Evolutionary conservation across 495 filamentous ascomycete species (phyloP).

Genomic region (Neurospora pannonica): DNA sequence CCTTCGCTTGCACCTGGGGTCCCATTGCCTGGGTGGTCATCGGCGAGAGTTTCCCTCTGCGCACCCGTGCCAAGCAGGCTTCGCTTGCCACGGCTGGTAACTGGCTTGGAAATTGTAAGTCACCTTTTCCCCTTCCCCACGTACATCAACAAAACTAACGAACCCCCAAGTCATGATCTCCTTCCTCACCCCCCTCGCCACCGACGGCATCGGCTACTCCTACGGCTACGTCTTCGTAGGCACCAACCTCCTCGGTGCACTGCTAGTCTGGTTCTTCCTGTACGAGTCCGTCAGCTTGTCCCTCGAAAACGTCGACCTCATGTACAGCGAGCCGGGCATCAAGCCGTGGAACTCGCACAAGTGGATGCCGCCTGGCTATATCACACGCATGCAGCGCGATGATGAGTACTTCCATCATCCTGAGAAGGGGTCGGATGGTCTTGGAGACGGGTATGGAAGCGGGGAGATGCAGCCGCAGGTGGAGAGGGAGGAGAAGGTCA

Average conservation of each 20-base stretch:
- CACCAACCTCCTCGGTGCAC: constrained; percentile 53
- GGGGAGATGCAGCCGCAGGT: background rate
- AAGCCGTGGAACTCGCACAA: constrained; percentile 54
- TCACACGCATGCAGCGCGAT: constrained; percentile 19
- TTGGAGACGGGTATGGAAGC: background rate
- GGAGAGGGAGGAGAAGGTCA: background rate
- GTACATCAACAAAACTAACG: background rate
- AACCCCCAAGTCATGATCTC: constrained; percentile 52
- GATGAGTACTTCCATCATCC: constrained; percentile 7
- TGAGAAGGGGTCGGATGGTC: constrained; percentile 1
- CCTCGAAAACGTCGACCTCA: constrained; percentile 66
- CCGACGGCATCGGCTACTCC: constrained; percentile 54
- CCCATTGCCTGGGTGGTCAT: constrained; percentile 71
- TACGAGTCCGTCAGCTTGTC: constrained; percentile 59
- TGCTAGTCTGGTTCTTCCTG: constrained; percentile 70
- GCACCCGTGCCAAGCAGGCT: constrained; percentile 62
- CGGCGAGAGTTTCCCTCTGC: constrained; percentile 65
- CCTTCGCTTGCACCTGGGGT: constrained; percentile 63
- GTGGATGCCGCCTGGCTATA: constrained; percentile 47
- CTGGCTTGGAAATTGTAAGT: constrained; percentile 65
- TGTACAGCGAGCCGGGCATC: constrained; percentile 56
- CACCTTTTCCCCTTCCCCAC: background rate
- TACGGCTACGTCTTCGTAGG: constrained; percentile 77
- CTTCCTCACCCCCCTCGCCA: constrained; percentile 77
- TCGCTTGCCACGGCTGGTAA: constrained; percentile 65